Conservation (phyloP, 352 stramenopile genomes). For the Phytophthora syringae region DNA sequence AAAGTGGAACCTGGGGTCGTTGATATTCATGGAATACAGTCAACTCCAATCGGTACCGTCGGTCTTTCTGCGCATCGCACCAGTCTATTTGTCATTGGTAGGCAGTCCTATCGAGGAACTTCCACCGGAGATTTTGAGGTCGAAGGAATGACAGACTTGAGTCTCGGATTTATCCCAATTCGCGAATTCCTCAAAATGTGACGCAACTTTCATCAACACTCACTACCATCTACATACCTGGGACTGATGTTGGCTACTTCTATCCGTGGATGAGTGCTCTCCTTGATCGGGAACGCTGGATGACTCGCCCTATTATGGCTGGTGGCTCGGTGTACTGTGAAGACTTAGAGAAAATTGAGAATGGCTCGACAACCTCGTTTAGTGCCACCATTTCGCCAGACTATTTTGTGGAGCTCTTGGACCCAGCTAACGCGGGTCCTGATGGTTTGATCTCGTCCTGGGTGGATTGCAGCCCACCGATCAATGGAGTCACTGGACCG, state of each 20-base stretch:
- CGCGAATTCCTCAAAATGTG: conserved; percentile 13
- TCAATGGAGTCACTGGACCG: conserved; percentile 9
- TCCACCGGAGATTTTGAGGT: conserved; percentile 23
- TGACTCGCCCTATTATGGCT: conserved; percentile 5
- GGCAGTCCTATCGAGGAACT: conserved; percentile 18
- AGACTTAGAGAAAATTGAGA: conserved; percentile 17
- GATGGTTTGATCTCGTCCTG: conserved; percentile 7
- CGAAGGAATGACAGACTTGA: conserved; percentile 18
- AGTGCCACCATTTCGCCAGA: background rate
- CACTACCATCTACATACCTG: background rate
- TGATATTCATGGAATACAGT: conserved; percentile 33
- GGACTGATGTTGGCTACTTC: conserved; percentile 6
- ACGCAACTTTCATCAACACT: conserved; percentile 4
- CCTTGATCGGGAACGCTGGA: background rate
- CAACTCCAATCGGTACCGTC: conserved; percentile 17
- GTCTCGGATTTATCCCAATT: conserved; percentile 8
- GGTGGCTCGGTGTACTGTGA: conserved; percentile 6
- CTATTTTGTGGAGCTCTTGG: conserved; percentile 5
- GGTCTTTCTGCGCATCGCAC: conserved; percentile 2
- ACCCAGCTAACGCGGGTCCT: conserved; percentile 1
- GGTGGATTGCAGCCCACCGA: conserved; percentile 5
- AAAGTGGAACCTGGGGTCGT: conserved; percentile 29
- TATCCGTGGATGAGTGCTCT: conserved; percentile 20
- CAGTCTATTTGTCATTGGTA: conserved; percentile 5
- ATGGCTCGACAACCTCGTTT: conserved; percentile 6